Conservation (phyloP, 2,329 filamentous ascomycete genomes). For the Penicillium sp. region DNA sequence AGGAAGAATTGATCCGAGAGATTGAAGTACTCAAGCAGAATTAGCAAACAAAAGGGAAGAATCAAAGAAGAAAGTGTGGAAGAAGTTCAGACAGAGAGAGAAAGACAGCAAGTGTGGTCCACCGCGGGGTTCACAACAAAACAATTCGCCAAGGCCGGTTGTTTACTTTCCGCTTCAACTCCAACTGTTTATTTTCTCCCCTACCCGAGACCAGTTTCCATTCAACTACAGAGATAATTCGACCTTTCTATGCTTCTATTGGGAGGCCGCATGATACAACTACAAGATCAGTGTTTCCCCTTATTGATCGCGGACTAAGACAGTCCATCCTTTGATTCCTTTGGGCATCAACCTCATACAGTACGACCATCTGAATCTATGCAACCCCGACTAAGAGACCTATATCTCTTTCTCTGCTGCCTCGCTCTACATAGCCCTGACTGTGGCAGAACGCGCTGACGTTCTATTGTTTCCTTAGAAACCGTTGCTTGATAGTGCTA, state of each 20-base stretch:
- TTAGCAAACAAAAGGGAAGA: background rate
- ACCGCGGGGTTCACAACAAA: slow-evolving; percentile 28
- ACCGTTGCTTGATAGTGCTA: background rate
- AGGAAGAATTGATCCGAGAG: slow-evolving; percentile 1
- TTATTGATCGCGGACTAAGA: slow-evolving; percentile 11
- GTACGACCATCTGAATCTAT: slow-evolving; percentile 10
- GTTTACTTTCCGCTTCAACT: slow-evolving; percentile 26
- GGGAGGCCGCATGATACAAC: background rate
- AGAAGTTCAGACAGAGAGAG: slow-evolving; percentile 7
- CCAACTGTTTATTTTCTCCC: slow-evolving; percentile 21
- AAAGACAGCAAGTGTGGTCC: slow-evolving; percentile 13
- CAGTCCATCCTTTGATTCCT: slow-evolving; percentile 12
- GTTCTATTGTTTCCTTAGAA: background rate
- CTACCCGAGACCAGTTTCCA: slow-evolving; percentile 3
- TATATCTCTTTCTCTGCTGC: background rate
- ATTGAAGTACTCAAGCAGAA: background rate
- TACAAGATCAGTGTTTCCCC: background rate
- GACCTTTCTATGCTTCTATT: background rate
- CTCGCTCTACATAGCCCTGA: background rate
- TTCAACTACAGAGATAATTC: background rate
- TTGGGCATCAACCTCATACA: slow-evolving; percentile 21
- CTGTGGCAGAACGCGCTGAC: background rate
- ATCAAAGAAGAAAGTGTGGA: background rate
- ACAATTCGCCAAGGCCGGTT: slow-evolving; percentile 26
- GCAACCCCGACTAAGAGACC: background rate